A percentile compares a stretch with the other conserved stretches of the same genome.
Conservation (phyloP, 257 asterid genomes). For the Craterostigma plantagineum region DNA sequence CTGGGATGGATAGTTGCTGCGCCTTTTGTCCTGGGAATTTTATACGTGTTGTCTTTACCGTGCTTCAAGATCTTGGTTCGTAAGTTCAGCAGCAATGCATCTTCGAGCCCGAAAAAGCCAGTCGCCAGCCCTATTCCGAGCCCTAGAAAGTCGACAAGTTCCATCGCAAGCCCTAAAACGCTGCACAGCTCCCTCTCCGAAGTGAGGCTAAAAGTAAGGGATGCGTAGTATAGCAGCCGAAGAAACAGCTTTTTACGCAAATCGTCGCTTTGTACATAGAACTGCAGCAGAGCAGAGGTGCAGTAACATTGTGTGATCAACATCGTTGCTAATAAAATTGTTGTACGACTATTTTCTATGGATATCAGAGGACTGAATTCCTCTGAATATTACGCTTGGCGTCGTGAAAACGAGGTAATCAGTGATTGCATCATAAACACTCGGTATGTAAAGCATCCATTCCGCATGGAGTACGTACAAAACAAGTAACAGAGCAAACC, state of each 20-base stretch:
- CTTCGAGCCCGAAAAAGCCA: constrained; percentile 38
- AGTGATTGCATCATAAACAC: too few species aligned
- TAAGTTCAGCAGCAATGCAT: constrained; percentile 35
- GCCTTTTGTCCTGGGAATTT: constrained; percentile 53
- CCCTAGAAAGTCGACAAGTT: constrained; percentile 26
- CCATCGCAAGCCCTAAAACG: constrained; percentile 33
- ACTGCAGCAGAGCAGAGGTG: too few species aligned
- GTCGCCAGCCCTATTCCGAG: constrained; percentile 15
- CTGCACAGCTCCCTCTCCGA: constrained; percentile 31
- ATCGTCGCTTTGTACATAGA: too few species aligned
- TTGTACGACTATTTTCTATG: too few species aligned
- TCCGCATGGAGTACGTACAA: too few species aligned
- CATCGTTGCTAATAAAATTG: too few species aligned
- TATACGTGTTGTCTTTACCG: constrained; percentile 46
- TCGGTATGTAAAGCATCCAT: too few species aligned
- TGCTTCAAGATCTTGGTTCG: constrained; percentile 49
- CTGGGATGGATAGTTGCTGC: constrained; percentile 82
- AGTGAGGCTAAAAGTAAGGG: constrained; percentile 63
- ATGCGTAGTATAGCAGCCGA: constrained; percentile 18
- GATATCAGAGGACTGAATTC: too few species aligned
- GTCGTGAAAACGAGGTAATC: too few species aligned
- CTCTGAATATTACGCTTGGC: too few species aligned
- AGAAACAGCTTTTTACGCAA: not conserved
- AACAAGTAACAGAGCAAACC: too few species aligned
- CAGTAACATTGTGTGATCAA: too few species aligned